Percentiles rank a stretch among this genome's conserved stretches.
phyloP scores from a whole-genome alignment of 805 yeast species.

The Middelhovenomyces tepae region DNA sequence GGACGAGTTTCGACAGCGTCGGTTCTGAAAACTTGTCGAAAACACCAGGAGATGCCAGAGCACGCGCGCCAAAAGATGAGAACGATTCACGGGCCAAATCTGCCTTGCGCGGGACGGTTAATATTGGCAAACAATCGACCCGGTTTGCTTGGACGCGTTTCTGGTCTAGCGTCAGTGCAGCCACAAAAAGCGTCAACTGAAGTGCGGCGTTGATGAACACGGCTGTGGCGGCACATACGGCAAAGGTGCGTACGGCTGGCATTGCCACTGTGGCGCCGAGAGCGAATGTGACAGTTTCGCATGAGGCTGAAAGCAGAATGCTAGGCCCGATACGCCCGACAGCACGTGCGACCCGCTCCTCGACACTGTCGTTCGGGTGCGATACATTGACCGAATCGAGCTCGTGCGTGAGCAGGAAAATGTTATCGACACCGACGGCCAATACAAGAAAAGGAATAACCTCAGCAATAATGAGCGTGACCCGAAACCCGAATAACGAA shows the following conservation, averaged over 20 bases:
- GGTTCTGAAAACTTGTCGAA: constrained; percentile 21
- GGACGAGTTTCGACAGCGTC: constrained; percentile 35
- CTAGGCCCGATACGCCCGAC: constrained; percentile 80
- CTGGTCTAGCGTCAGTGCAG: constrained; percentile 63
- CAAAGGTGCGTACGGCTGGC: constrained; percentile 96
- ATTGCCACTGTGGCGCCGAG: constrained; percentile 75
- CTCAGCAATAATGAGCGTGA: constrained; percentile 89
- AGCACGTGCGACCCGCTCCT: constrained; percentile 53
- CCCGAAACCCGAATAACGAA: constrained; percentile 65
- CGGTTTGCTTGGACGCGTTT: constrained; percentile 48
- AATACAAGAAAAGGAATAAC: constrained; percentile 88
- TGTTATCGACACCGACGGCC: constrained; percentile 95
- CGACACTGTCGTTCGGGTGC: constrained; percentile 40
- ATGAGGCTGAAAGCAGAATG: constrained; percentile 63
- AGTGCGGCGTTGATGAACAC: constrained; percentile 64
- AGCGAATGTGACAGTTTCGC: constrained; percentile 72
- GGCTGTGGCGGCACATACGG: constrained; percentile 83
- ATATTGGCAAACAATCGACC: constrained; percentile 55
- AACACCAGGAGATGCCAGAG: constrained; percentile 13
- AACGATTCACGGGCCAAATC: constrained; percentile 9
- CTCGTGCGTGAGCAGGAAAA: constrained; percentile 79
- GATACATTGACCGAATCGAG: constrained; percentile 45
- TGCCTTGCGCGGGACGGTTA: constrained; percentile 23
- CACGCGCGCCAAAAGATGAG: constrained; percentile 14
- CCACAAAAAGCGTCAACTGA: constrained; percentile 74